These are phyloP conservation scores for Teunomyces lycoperdinae DNA, from an alignment of 805 yeast species.

Conservation along the genomic window DNA sequence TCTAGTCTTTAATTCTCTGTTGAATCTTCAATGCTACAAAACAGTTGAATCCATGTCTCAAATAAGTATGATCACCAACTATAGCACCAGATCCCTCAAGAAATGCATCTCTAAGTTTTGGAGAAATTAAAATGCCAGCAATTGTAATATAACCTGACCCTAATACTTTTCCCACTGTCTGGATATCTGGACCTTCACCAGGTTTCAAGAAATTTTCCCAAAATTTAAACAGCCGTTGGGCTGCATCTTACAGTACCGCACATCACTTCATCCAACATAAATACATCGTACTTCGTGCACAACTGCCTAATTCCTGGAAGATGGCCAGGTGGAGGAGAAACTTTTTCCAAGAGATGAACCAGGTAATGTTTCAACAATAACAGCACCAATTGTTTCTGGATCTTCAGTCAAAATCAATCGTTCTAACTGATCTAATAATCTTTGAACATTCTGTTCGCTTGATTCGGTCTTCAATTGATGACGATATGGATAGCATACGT, in stretches of 20 bases:
- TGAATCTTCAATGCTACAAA: slow-evolving; percentile 27
- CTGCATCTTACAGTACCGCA: slow-evolving; percentile 51
- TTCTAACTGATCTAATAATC: slow-evolving; percentile 23
- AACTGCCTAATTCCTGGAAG: slow-evolving; percentile 36
- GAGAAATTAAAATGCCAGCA: slow-evolving; percentile 29
- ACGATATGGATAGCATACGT: slow-evolving; percentile 28
- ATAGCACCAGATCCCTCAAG: slow-evolving; percentile 18
- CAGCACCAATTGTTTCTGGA: slow-evolving; percentile 27
- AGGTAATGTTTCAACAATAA: slow-evolving; percentile 26
- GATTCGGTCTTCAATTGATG: slow-evolving; percentile 22
- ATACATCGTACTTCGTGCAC: slow-evolving; percentile 51
- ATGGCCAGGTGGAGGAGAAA: slow-evolving; percentile 26
- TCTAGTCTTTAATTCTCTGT: slow-evolving; percentile 29
- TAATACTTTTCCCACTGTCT: slow-evolving; percentile 30
- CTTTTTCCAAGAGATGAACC: slow-evolving; percentile 30
- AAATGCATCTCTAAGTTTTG: slow-evolving; percentile 20
- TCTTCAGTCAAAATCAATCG: slow-evolving; percentile 20
- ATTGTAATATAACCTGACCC: slow-evolving; percentile 31
- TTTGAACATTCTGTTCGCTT: slow-evolving; percentile 18
- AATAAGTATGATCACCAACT: slow-evolving; percentile 25
- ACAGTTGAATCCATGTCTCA: slow-evolving; percentile 26
- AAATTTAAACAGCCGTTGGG: slow-evolving; percentile 24
- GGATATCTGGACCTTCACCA: slow-evolving; percentile 29
- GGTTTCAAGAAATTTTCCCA: slow-evolving; percentile 28
- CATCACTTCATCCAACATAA: slow-evolving; percentile 56